Percentiles rank a stretch among this genome's conserved stretches.
These are phyloP conservation scores for Neurospora sp. DNA, from an alignment of 495 filamentous ascomycete species.

Conservation along the genomic window DNA sequence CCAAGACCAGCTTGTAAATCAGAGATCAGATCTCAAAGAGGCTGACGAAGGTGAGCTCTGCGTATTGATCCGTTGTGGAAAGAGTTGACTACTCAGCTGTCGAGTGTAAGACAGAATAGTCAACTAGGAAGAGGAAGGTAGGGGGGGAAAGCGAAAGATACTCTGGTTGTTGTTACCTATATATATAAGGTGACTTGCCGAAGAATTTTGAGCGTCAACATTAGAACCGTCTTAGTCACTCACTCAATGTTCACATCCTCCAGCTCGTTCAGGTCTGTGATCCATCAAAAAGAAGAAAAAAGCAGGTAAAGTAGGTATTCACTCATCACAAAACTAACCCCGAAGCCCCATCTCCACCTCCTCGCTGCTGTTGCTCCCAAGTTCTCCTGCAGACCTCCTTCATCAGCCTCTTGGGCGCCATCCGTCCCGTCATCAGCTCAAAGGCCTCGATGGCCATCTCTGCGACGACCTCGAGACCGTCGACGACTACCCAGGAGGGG, in stretches of 20 bases:
- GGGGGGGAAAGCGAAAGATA: accelerated
- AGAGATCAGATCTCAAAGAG: no score
- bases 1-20: no score
- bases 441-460: slow-evolving; percentile 81
- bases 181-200: background rate
- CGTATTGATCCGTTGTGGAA: background rate
- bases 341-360: background rate
- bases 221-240: background rate
- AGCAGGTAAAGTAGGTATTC: background rate
- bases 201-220: background rate
- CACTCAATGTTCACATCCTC: background rate
- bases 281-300: background rate
- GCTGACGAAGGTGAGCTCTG: no score
- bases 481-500: slow-evolving; percentile 65
- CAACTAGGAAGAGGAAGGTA: background rate
- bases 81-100: background rate
- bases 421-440: slow-evolving; percentile 72
- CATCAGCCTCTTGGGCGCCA: slow-evolving; percentile 68
- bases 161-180: background rate
- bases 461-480: slow-evolving; percentile 66
- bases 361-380: slow-evolving; percentile 28
- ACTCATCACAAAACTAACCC: background rate
- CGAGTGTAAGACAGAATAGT: background rate
- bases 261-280: background rate
- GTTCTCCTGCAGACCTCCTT: slow-evolving; percentile 37